Evolutionary conservation across 2,329 filamentous ascomycete genomes (phyloP).

Genomic region (Ascocoryne sarcoides): DNA sequence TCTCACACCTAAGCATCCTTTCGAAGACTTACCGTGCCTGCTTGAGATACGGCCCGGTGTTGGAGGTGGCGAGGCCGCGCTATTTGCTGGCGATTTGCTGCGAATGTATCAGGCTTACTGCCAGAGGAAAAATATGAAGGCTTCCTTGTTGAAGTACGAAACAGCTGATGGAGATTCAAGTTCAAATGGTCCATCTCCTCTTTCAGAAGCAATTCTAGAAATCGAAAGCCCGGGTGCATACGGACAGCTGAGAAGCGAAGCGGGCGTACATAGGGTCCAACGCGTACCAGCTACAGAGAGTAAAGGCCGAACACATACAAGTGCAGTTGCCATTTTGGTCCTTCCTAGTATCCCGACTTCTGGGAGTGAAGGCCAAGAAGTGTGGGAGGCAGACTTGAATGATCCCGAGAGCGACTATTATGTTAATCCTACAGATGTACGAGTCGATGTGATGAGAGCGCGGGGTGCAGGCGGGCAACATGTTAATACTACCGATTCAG

Average conservation of each 20-base stretch:
- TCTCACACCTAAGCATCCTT: conserved; percentile 81
- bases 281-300: conserved; percentile 85
- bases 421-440: conserved; percentile 74
- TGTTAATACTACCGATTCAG: conserved; percentile 97
- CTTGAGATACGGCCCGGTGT: conserved; percentile 88
- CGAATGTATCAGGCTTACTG: conserved; percentile 86
- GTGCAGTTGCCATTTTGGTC: conserved; percentile 85
- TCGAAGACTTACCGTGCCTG: conserved; percentile 81
- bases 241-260: conserved; percentile 72
- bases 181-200: conserved; percentile 52
- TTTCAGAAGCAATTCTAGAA: conserved; percentile 84
- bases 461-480: conserved; percentile 92
- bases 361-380: conserved; percentile 38
- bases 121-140: conserved; percentile 54
- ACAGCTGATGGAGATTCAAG: conserved; percentile 55
- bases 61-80: conserved; percentile 80
- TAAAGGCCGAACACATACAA: conserved; percentile 88
- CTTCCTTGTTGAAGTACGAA: conserved; percentile 71
- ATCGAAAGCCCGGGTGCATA: conserved; percentile 71
- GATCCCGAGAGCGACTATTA: conserved; percentile 90
- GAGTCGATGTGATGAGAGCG: conserved; percentile 81
- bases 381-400: conserved; percentile 54
- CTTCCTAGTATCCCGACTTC: conserved; percentile 69
- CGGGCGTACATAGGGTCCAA: conserved; percentile 92
- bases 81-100: conserved; percentile 81